A percentile compares a stretch with the other conserved stretches of the same genome.
Evolutionary conservation across 305 asterid species (phyloP).

Genomic region (Plantago rigida): DNA sequence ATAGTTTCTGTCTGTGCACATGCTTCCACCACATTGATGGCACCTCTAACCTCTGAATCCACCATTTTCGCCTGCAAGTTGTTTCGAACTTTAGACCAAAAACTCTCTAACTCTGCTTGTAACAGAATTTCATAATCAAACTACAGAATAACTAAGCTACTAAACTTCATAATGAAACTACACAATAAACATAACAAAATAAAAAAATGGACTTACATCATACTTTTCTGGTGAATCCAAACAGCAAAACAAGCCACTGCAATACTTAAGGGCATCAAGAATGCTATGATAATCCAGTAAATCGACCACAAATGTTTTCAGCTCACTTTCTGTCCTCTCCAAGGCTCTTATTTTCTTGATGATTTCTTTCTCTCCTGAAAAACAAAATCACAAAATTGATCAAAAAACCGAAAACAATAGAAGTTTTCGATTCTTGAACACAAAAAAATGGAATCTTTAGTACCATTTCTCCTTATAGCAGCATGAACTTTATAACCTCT

Average conservation of each 20-base stretch:
- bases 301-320: slow-evolving; percentile 28
- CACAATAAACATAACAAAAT: neutral
- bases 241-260: slow-evolving; percentile 34
- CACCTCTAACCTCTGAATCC: slow-evolving; percentile 38
- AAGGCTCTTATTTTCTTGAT: slow-evolving; percentile 29
- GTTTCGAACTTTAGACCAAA: neutral
- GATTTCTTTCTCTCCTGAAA: slow-evolving; percentile 32
- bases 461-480: slow-evolving; percentile 35
- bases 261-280: slow-evolving; percentile 33
- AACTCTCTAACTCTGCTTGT: too few relatives aligned
- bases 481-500: slow-evolving; percentile 39
- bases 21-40: slow-evolving; percentile 41
- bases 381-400: neutral
- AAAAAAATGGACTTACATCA: slow-evolving; percentile 27
- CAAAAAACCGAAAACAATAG: neutral
- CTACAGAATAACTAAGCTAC: too few relatives aligned
- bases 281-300: slow-evolving; percentile 39
- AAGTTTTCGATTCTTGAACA: neutral
- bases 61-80: slow-evolving; percentile 29
- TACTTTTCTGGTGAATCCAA: slow-evolving; percentile 33
- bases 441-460: neutral
- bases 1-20: slow-evolving; percentile 36
- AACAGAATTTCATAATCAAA: too few relatives aligned
- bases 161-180: too few relatives aligned
- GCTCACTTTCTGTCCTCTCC: slow-evolving; percentile 29